A percentile compares a stretch with the other conserved stretches of the same genome.
Evolutionary conservation across 139 green algal genomes (phyloP).

Genomic region (Zygnema cylindricum): DNA sequence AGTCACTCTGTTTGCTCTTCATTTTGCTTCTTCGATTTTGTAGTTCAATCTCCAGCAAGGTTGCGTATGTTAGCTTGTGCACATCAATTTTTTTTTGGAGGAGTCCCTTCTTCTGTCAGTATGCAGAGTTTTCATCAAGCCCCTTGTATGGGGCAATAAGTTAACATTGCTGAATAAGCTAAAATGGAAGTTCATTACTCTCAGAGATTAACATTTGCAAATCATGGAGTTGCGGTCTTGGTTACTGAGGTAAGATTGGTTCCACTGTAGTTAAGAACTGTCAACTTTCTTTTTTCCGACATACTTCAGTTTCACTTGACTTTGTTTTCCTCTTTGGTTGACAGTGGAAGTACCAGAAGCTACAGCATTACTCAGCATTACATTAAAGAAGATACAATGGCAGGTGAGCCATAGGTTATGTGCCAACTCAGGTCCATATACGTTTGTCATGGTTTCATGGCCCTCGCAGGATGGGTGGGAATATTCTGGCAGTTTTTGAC

Average conservation of each 20-base stretch:
- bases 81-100: neutral
- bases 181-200: neutral
- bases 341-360: neutral
- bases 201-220: no score
- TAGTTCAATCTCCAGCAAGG: neutral
- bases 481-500: no score
- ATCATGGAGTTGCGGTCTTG: neutral
- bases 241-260: neutral
- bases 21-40: neutral
- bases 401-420: no score
- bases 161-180: neutral
- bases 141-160: neutral
- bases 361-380: neutral
- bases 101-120: neutral
- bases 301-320: neutral
- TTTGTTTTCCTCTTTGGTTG: neutral
- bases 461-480: no score
- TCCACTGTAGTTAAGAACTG: neutral
- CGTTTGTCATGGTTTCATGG: no score
- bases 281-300: neutral
- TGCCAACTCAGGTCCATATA: no score
- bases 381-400: neutral
- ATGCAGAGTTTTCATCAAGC: no score
- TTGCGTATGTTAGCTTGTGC: neutral
- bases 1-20: neutral